These are phyloP conservation scores for Globisporangium solare DNA, from an alignment of 352 stramenopile genomes.

Conservation along the genomic window DNA sequence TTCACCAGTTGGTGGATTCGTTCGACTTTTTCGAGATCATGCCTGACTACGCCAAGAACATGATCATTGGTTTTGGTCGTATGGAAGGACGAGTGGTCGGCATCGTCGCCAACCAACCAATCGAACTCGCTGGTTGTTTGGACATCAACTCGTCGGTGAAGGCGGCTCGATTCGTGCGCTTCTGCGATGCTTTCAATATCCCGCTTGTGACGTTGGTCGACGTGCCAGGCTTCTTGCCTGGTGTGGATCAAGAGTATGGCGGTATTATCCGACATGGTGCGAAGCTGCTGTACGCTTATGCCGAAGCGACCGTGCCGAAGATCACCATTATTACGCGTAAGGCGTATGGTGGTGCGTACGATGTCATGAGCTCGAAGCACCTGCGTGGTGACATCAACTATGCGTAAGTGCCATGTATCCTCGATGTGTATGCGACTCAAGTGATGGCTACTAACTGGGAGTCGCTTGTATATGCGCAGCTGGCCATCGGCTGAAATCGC, in stretches of 20 bases:
- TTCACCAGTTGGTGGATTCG: constrained; percentile 94
- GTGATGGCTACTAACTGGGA: constrained; percentile 12
- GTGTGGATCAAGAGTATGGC: constrained; percentile 89
- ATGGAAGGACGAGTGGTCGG: constrained; percentile 96
- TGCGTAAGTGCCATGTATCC: constrained; percentile 48
- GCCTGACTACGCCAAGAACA: constrained; percentile 97
- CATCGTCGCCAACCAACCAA: constrained; percentile 97
- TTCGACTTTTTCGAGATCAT: constrained; percentile 97
- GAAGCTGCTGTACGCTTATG: constrained; percentile 98
- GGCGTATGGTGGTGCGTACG: constrained; percentile 97
- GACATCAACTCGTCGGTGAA: constrained; percentile 98
- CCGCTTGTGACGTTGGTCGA: constrained; percentile 98
- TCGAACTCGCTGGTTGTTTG: constrained; percentile 95
- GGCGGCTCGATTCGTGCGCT: constrained; percentile 96
- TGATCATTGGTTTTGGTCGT: constrained; percentile 95
- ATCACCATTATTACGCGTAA: constrained; percentile 98
- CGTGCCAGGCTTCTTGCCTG: constrained; percentile 97
- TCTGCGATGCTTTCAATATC: constrained; percentile 98
- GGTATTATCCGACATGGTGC: constrained; percentile 96
- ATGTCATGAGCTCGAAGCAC: constrained; percentile 99
- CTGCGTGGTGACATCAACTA: constrained; percentile 97
- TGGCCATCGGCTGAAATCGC: constrained; percentile 78
- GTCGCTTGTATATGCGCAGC: constrained; percentile 17
- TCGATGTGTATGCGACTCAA: not conserved
- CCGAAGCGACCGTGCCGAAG: constrained; percentile 97